Percentiles rank a stretch among this genome's conserved stretches.
Conservation (phyloP, 768 basidiomycete species). For the Suillus alpinus region DNA sequence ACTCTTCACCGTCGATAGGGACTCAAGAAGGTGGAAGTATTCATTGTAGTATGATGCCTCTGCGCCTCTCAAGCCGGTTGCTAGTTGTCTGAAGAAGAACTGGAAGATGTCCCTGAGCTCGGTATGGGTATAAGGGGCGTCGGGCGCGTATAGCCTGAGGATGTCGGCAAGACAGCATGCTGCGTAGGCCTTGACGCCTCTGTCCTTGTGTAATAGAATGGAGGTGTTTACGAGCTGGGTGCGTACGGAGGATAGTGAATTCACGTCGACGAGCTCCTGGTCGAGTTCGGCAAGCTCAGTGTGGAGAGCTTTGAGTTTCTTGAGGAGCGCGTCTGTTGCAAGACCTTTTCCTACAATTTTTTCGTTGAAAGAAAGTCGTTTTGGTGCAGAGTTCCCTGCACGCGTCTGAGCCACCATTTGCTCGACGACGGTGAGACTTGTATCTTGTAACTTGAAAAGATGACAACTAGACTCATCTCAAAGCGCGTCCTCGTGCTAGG, state of each 20-base stretch:
- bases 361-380: slow-evolving; percentile 75
- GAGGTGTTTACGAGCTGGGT: slow-evolving; percentile 78
- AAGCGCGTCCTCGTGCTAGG: background rate
- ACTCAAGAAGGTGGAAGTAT: slow-evolving; percentile 94
- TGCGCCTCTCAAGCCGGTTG: slow-evolving; percentile 65
- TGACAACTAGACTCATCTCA: background rate
- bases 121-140: slow-evolving; percentile 88
- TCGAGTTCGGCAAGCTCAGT: slow-evolving; percentile 77
- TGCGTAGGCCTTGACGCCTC: slow-evolving; percentile 91
- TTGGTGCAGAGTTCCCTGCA: slow-evolving; percentile 48
- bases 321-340: slow-evolving; percentile 78
- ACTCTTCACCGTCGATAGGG: slow-evolving; percentile 90
- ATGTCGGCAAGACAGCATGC: slow-evolving; percentile 95
- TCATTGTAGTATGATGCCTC: slow-evolving; percentile 87
- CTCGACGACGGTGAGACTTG: slow-evolving; percentile 8
- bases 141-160: slow-evolving; percentile 90
- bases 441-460: background rate
- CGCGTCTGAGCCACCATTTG: slow-evolving; percentile 77
- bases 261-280: slow-evolving; percentile 79
- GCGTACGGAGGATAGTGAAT: slow-evolving; percentile 65
- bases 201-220: slow-evolving; percentile 91
- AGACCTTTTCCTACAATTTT: slow-evolving; percentile 77
- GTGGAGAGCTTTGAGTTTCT: slow-evolving; percentile 81
- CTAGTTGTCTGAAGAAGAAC: slow-evolving; percentile 90
- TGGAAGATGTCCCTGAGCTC: slow-evolving; percentile 96